Evolutionary conservation across 768 basidiomycete species (phyloP), one percentile per base, ranked within the genome.

Genomic region (Gloeostereum incarnatum): DNA sequence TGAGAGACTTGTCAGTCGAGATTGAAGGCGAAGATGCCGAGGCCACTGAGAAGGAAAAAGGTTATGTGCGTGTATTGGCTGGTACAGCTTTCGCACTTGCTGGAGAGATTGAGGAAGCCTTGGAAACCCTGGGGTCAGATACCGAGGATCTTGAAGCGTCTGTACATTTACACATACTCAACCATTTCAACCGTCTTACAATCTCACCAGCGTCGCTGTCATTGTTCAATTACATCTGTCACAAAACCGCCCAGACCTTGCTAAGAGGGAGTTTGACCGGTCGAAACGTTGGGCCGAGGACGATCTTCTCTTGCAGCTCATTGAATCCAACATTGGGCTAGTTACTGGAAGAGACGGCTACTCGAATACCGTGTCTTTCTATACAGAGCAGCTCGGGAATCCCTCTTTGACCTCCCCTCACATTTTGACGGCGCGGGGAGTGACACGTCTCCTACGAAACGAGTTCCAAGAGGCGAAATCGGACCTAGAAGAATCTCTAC

Each of bases 241-340:
- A n/a, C 87, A 93, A 41, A 75, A 86, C 56, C 81, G 92, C 29
- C 66, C 81, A 23, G 90, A 88, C 61, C 73, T 92, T 26, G 92
- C 92, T 19, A 84, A 80, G 59, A 85, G 80, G 52, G 82, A 88
- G 50, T 82, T 88, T 53, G 81, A 86, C 22, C 72, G 78, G 17
- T 85, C 88, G 18, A 84, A 91, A 58, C 73, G 71, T 38, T 87
- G 80, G 69, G 86, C 86, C 5, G 91, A 92, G 54, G 92, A 96
- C 55, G 84, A 91, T 51, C 73, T 90, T 13, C 71, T 97, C 25
- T 65, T 97, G 14, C 91, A 94, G 53, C 73, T 82, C 46, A 89
- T 92, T 43, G 92, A 97, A 63, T 82, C 91, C 10, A 77, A 71
- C 16, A 78, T 89, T 41, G 77, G 80, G 20, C 69, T 90, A 38